Evolutionary conservation across 2,329 filamentous ascomycete genomes (phyloP).

Genomic region (Botryotinia globosa): DNA sequence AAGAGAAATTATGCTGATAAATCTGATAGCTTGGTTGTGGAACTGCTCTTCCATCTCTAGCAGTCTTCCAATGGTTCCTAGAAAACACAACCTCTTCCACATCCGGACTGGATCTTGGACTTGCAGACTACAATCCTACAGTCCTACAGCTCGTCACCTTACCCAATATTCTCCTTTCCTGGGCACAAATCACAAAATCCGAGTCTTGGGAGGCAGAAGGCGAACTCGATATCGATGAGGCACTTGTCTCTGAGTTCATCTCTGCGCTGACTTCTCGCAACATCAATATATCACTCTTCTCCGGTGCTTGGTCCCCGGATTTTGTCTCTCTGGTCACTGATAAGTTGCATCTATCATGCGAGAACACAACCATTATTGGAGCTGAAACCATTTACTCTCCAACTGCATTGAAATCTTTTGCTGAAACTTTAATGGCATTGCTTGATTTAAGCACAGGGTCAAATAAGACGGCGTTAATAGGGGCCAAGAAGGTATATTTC

Average conservation of each 20-base stretch:
- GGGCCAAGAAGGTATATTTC: slow-evolving; percentile 79
- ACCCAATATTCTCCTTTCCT: slow-evolving; percentile 73
- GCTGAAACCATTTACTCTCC: slow-evolving; percentile 85
- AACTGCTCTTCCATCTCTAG: slow-evolving; percentile 69
- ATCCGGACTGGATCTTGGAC: slow-evolving; percentile 53
- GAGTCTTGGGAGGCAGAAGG: slow-evolving; percentile 35
- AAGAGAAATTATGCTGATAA: neutral
- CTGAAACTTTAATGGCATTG: slow-evolving; percentile 61
- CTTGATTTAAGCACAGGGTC: slow-evolving; percentile 45
- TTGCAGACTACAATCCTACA: slow-evolving; percentile 78
- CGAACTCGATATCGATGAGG: slow-evolving; percentile 36
- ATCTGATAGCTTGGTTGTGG: slow-evolving; percentile 67
- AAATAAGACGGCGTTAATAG: slow-evolving; percentile 57
- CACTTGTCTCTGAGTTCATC: slow-evolving; percentile 59
- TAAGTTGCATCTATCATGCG: slow-evolving; percentile 32
- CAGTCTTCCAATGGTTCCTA: slow-evolving; percentile 63
- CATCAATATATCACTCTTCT: slow-evolving; percentile 64
- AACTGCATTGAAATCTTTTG: slow-evolving; percentile 65
- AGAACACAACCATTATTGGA: slow-evolving; percentile 56
- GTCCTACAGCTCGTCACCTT: slow-evolving; percentile 76
- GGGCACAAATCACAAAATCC: slow-evolving; percentile 41
- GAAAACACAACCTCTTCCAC: slow-evolving; percentile 26
- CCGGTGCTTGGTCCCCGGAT: slow-evolving; percentile 68
- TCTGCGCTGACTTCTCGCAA: slow-evolving; percentile 48
- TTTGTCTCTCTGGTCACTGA: slow-evolving; percentile 57